Evolutionary conservation across 2,329 filamentous ascomycete genomes (phyloP).

Genomic region (Fusarium sp.): DNA sequence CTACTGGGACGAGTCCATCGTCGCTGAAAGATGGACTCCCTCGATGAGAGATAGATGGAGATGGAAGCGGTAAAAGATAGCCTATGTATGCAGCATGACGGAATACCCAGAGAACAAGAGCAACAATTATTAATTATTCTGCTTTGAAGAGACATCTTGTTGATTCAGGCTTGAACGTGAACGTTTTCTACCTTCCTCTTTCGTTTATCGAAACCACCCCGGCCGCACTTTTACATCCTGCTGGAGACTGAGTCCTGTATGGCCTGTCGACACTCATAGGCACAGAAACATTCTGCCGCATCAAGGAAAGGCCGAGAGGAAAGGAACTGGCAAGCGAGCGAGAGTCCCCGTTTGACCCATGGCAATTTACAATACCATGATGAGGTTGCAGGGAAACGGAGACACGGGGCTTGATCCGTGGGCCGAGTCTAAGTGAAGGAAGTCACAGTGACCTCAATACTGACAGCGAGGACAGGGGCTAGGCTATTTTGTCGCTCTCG

Average conservation of each 20-base stretch:
- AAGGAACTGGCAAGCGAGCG: constrained; percentile 20
- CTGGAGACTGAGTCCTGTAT: not conserved
- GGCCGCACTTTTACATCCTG: constrained; percentile 15
- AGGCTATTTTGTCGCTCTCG: constrained; percentile 11
- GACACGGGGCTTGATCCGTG: constrained; percentile 30
- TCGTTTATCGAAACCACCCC: not conserved
- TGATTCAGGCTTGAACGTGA: not conserved
- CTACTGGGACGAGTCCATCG: not conserved
- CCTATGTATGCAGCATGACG: constrained; percentile 42
- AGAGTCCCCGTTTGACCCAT: constrained; percentile 8
- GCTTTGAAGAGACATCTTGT: constrained; percentile 5
- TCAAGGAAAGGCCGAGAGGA: not conserved
- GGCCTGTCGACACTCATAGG: not conserved
- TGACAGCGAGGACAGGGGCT: constrained; percentile 12
- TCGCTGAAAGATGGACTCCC: not conserved
- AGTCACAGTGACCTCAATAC: constrained; percentile 7
- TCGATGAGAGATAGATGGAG: constrained; percentile 4
- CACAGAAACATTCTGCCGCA: constrained; percentile 2
- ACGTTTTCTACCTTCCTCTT: not conserved
- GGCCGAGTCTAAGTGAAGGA: constrained; percentile 14
- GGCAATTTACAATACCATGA: constrained; percentile 13
- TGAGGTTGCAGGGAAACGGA: constrained; percentile 17
- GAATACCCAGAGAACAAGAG: constrained; percentile 27
- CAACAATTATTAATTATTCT: constrained; percentile 38
- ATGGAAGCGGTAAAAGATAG: constrained; percentile 16